Percentiles rank a stretch among this genome's conserved stretches.
Evolutionary conservation across 176 grass and related monocot species (phyloP).

Genomic region (Avena insularis): DNA sequence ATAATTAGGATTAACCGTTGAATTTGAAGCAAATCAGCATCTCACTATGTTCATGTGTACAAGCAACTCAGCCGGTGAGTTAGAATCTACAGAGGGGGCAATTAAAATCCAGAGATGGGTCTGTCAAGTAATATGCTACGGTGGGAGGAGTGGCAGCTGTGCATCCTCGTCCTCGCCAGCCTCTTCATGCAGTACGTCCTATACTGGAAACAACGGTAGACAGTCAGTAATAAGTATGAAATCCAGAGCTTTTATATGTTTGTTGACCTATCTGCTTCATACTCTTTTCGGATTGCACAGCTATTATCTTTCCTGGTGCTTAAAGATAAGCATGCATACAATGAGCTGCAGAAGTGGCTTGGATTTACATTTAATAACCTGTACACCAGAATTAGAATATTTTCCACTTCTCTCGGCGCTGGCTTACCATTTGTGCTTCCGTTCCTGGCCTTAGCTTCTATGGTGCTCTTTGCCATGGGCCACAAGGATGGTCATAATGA

Average conservation of each 20-base stretch:
- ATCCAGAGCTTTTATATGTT: not conserved
- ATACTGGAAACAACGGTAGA: not conserved
- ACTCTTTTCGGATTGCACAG: not conserved
- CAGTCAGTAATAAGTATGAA: not conserved
- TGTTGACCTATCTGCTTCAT: not conserved
- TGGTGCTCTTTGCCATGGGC: not conserved
- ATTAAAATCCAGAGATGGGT: no score
- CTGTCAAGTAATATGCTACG: no score
- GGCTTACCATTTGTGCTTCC: not conserved
- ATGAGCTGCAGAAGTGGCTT: not conserved
- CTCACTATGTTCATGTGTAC: no score
- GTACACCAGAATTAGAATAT: not conserved
- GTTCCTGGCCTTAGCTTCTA: not conserved
- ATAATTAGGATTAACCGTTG: no score
- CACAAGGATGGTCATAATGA: not conserved
- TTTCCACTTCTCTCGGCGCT: not conserved
- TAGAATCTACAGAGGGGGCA: no score
- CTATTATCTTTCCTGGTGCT: not conserved
- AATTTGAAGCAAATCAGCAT: no score
- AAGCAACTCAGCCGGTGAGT: no score
- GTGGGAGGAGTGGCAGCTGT: no score
- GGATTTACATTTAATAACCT: not conserved
- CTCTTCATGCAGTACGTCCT: no score
- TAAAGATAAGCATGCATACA: not conserved
- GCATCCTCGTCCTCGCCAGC: no score